Base-by-base conservation (phyloP, 83 land plant species). In the Picea engelmannii region DNA sequence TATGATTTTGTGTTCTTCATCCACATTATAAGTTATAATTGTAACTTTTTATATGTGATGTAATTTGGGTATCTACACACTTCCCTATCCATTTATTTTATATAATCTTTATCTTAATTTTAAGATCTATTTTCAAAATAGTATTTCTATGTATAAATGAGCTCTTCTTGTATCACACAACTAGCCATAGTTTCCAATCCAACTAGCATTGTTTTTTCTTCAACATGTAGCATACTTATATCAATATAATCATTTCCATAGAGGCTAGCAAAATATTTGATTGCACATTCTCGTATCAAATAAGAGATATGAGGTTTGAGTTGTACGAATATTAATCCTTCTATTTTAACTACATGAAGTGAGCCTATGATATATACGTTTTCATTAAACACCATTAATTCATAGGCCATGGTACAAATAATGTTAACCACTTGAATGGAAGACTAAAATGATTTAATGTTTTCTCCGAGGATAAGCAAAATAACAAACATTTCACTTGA, bases 221-320 rank as follows among this genome's bases (percentile, higher is more conserved):
- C 98, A 58, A 93, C 83, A 82, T 95, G 86, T 60, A 67, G 59
- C 31, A 95, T 62, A 58, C 76, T 76, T 75, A 78, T 74, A 62
- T 87, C 86, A 23, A 95, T 87, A 83, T 55, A 78, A 24, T 59
- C 24, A 70, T 95, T 95, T 5, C 98, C 91, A 83, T 93, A 95
- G 10, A 95, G 80, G 58, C 98, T 93, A 4, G 98, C 94, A 80
- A 95, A 62, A n/a, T 96, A 96, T 79, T 95, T 95, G 77, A 95
- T 86, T 13, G 87, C 84, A 31, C 98, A 88, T n/a, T 93, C 98
- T 68, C 91, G 96, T 47, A 95, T 90, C 42, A 91, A 80, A 68
- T 84, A 81, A 69, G 83, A 78, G 58, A 74, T 82, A 47, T 80
- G 79, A 25, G 92, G 85, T 73, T 88, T 89, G n/a, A 95, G 78